Percentiles rank a stretch among this genome's conserved stretches.
These are phyloP conservation scores for Sclerotinia glacialis DNA, from an alignment of 2,329 filamentous ascomycete genomes.

Conservation along the genomic window DNA sequence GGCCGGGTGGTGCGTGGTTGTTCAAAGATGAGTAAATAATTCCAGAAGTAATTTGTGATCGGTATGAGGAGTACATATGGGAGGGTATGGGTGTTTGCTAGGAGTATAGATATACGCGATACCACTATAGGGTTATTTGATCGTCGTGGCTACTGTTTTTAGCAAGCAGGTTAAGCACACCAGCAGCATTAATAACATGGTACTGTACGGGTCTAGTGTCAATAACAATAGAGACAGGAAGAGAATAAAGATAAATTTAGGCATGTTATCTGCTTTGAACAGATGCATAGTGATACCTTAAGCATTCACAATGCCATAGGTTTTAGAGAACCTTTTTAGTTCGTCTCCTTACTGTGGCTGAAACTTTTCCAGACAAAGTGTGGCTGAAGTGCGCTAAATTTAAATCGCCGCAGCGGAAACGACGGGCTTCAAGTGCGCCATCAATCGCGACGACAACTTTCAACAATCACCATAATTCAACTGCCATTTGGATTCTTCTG, in stretches of 20 bases:
- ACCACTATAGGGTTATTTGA: not conserved
- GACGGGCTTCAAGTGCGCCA: conserved; percentile 9
- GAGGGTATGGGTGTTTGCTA: not conserved
- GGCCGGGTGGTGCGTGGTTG: conserved; percentile 70
- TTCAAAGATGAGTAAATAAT: conserved; percentile 68
- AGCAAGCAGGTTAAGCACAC: not conserved
- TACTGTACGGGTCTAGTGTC: not conserved
- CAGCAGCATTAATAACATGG: not conserved
- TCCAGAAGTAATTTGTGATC: not conserved
- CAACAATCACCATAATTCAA: conserved; percentile 10
- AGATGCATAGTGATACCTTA: not conserved
- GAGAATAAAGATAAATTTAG: not conserved
- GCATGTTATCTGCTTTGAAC: not conserved
- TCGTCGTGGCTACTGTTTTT: not conserved
- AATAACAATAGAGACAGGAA: not conserved
- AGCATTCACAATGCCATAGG: not conserved
- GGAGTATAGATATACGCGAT: conserved; percentile 10
- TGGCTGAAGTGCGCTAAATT: conserved; percentile 18
- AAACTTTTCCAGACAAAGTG: conserved; percentile 3
- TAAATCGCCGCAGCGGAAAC: conserved; percentile 15
- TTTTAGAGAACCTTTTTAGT: not conserved
- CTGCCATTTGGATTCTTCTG: not conserved
- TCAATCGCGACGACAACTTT: conserved; percentile 27
- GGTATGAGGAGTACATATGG: not conserved
- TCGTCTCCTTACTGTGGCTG: conserved; percentile 25